Base-by-base conservation (phyloP, 2,329 filamentous ascomycete genomes). In the Calonectria montana region DNA sequence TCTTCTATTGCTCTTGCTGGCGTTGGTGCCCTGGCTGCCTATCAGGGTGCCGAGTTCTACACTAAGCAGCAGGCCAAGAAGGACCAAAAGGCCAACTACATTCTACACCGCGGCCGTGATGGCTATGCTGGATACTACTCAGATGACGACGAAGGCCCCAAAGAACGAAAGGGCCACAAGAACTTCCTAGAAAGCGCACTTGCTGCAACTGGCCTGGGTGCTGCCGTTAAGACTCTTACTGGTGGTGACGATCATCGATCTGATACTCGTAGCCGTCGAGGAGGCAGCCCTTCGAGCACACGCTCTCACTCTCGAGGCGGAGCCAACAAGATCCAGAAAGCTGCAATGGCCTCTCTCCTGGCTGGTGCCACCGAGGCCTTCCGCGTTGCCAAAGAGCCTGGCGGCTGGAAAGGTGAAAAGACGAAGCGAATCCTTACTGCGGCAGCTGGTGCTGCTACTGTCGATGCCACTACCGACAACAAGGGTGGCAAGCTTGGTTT, bases 321-420 rank as follows among this genome's bases (percentile, higher is more conserved):
- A 15, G 83, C 86, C 41, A 88, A 86, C 77, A 94, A 94, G 78
- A 90, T 94, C 57, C 92, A 95, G 76, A 95, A 98, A 84, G 95
- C 95, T 39, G 94, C 96, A 81, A 96, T 97, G 87, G 96, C 96
- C 39, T 97, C 96, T 23, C 88, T 98, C 45, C 90, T 97, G 57
- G 96, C 96, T 35, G 96, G 95, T 78, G 96, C 96, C 47, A 94
- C 95, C 67, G 96, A 98, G 83, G 96, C 96, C 48, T 97, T 97
- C 88, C 93, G 94, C 73, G 92, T 95, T 69, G 92, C 96, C 81
- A 97, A 96, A 79, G 94, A 97, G 74, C 94, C 95, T 2, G 96
- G 96, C 67, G 91, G 93, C 50, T 98, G 96, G 95, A 93, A 92
- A 74, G 96, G 96, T 43, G 93, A 94, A 74, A 98, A 98, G 85